Percentiles rank a stretch among this genome's conserved stretches.
Conservation (phyloP, 345 rosid species). For the Linum tenue region DNA sequence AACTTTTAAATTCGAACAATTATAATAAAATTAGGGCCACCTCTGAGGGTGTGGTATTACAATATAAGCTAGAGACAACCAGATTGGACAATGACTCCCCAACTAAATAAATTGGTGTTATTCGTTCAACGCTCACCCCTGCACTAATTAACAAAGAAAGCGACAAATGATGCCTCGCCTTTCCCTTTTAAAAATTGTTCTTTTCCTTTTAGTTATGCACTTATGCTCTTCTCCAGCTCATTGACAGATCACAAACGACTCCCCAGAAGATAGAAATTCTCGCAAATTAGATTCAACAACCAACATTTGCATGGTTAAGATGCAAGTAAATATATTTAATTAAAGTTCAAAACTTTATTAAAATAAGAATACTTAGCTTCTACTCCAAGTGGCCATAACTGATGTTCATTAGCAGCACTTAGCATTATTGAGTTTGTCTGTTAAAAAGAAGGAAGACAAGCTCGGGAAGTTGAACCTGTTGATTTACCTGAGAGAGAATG, state of each 20-base stretch:
- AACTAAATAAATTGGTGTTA: neutral
- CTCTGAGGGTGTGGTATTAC: too few species aligned
- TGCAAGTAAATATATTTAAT: neutral
- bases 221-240: neutral
- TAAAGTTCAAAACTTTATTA: neutral
- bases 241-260: too few species aligned
- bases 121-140: conserved; percentile 1
- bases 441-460: too few species aligned
- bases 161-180: neutral
- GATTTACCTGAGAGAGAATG: conserved; percentile 25
- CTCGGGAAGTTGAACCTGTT: too few species aligned
- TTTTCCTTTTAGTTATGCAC: neutral
- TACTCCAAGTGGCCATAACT: conserved; percentile 2
- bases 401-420: neutral
- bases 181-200: too few species aligned
- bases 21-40: too few species aligned
- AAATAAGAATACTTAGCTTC: conserved; percentile 14
- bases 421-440: neutral
- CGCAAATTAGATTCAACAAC: neutral
- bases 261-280: too few species aligned
- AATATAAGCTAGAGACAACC: conserved; percentile 1
- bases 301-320: neutral
- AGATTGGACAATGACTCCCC: conserved; percentile 20
- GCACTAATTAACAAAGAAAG: neutral
- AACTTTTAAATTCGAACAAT: too few species aligned